Evolutionary conservation across 1,139 yeast genomes (phyloP).

Genomic region (Spencermartinsiella ligniputridi): DNA sequence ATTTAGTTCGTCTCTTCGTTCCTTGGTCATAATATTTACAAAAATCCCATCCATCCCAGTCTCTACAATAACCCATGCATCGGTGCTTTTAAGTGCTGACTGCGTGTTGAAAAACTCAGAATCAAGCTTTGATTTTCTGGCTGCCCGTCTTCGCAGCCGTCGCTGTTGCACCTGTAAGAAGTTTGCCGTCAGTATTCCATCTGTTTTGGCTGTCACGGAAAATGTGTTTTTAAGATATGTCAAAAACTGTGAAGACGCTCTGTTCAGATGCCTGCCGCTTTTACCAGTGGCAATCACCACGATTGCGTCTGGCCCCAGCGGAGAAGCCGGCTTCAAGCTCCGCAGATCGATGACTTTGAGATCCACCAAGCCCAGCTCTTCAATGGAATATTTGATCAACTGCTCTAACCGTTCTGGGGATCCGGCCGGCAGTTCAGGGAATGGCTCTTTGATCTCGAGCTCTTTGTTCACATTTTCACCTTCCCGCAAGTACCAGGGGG

Average conservation of each 20-base stretch:
- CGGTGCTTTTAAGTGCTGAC: slow-evolving; percentile 25
- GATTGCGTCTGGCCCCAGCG: slow-evolving; percentile 38
- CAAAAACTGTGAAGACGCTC: slow-evolving; percentile 60
- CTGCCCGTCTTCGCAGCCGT: slow-evolving; percentile 56
- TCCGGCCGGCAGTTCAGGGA: slow-evolving; percentile 44
- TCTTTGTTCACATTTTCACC: slow-evolving; percentile 21
- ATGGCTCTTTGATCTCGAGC: slow-evolving; percentile 20
- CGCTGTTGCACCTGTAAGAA: slow-evolving; percentile 56
- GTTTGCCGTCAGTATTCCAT: slow-evolving; percentile 66
- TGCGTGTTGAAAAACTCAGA: slow-evolving; percentile 14
- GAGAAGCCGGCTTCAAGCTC: slow-evolving; percentile 44
- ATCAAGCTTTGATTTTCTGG: slow-evolving; percentile 33
- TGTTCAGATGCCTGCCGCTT: slow-evolving; percentile 68
- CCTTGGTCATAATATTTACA: slow-evolving; percentile 68
- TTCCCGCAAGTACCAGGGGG: slow-evolving; percentile 30
- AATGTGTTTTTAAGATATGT: slow-evolving; percentile 44
- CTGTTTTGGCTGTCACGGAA: slow-evolving; percentile 48
- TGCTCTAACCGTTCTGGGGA: slow-evolving; percentile 50
- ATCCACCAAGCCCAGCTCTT: slow-evolving; percentile 63
- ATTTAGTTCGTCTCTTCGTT: slow-evolving; percentile 61
- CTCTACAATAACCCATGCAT: slow-evolving; percentile 72
- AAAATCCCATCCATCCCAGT: slow-evolving; percentile 57
- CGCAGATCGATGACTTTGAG: slow-evolving; percentile 56
- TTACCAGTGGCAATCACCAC: slow-evolving; percentile 75
- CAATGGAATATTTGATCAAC: slow-evolving; percentile 46